Evolutionary conservation across 176 grass and related monocot species (phyloP).

Genomic region (Chrysopogon serrulatus): DNA sequence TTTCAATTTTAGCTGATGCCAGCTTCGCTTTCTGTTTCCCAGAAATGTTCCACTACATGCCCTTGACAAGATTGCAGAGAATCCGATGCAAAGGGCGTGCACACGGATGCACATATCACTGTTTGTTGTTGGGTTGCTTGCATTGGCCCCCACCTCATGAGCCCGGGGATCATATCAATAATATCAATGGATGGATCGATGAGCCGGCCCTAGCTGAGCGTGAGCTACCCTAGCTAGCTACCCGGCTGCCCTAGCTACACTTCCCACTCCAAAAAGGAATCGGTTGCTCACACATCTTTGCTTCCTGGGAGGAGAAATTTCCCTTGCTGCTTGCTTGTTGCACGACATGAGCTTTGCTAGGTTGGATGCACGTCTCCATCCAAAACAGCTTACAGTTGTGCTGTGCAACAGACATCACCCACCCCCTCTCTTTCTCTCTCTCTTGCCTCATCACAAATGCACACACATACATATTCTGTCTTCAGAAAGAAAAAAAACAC

Average conservation of each 20-base stretch:
- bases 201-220: not conserved
- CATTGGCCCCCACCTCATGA: not conserved
- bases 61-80: constrained; percentile 41
- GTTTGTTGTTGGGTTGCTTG: constrained; percentile 18
- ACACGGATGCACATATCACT: not conserved
- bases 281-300: constrained; percentile 20
- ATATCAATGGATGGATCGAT: not conserved
- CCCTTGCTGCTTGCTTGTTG: not conserved
- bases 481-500: not conserved
- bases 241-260: not conserved
- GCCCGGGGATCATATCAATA: not conserved
- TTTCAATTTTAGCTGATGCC: not conserved
- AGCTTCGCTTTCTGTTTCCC: not conserved
- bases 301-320: constrained; percentile 44
- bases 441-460: not conserved
- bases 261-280: constrained; percentile 12
- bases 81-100: constrained; percentile 39
- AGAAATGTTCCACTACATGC: not conserved
- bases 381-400: not conserved
- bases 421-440: not conserved
- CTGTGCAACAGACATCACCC: not conserved
- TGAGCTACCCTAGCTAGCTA: not conserved
- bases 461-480: not conserved
- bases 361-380: constrained; percentile 23
- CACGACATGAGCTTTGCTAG: not conserved